These are phyloP conservation scores for Sedum album DNA, from an alignment of 164 flowering plant species.

Conservation along the genomic window DNA sequence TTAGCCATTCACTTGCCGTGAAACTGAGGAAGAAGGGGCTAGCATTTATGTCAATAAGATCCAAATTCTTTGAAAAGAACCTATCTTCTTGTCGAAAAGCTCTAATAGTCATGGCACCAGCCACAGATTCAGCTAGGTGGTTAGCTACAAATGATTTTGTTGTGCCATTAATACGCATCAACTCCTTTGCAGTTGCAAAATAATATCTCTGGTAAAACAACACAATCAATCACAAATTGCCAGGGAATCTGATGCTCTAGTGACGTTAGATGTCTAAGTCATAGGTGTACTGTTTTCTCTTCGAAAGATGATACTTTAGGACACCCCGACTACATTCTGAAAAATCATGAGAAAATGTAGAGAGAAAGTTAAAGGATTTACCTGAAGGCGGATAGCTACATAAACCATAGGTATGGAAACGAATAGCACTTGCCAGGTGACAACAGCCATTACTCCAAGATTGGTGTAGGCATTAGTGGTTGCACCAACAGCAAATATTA, in stretches of 20 bases:
- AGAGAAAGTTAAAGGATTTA: constrained; percentile 3
- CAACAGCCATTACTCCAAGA: constrained; percentile 34
- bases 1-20: constrained; percentile 41
- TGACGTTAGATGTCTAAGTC: no score
- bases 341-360: not conserved
- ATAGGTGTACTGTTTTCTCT: not conserved
- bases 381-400: constrained; percentile 31
- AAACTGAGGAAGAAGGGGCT: constrained; percentile 36
- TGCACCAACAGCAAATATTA: constrained; percentile 22
- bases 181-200: constrained; percentile 34
- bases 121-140: constrained; percentile 58
- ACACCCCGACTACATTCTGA: not conserved
- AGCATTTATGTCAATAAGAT: constrained; percentile 33
- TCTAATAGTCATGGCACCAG: constrained; percentile 59
- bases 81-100: constrained; percentile 60
- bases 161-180: constrained; percentile 50
- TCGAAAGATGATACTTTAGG: not conserved
- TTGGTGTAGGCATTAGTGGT: constrained; percentile 20
- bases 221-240: not conserved
- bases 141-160: constrained; percentile 55
- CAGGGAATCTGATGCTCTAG: no score
- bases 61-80: constrained; percentile 33
- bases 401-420: constrained; percentile 32
- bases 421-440: constrained; percentile 42
- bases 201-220: constrained; percentile 27